Conservation (phyloP, 441 rosid genomes). For the Croton laevigatus region DNA sequence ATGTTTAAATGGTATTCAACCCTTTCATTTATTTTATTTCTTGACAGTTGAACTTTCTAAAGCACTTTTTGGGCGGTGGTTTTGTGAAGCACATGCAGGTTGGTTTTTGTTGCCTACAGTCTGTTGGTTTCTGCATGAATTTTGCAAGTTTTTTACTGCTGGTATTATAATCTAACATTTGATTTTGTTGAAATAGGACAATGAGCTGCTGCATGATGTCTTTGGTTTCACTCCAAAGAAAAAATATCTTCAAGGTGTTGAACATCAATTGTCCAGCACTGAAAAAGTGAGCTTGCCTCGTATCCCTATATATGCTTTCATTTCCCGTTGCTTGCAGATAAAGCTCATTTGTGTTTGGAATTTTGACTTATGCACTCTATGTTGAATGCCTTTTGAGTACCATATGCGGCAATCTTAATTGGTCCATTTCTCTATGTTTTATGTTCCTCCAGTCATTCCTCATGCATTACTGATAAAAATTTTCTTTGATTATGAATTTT, state of each 20-base stretch:
- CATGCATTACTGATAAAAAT: neutral
- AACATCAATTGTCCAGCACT: constrained; percentile 36
- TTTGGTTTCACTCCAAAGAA: constrained; percentile 71
- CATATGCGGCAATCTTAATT: no score
- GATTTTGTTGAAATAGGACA: constrained; percentile 53
- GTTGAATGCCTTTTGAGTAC: neutral
- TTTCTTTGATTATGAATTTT: neutral
- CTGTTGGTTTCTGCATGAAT: neutral
- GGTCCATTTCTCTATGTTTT: neutral
- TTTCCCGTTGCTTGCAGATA: no score
- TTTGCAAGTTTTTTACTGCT: neutral
- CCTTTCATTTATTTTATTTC: constrained; percentile 3
- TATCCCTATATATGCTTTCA: no score
- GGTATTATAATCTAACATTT: neutral
- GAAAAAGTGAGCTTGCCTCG: constrained; percentile 58
- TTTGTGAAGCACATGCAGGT: constrained; percentile 99
- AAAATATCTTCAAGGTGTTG: constrained; percentile 38
- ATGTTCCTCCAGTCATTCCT: neutral
- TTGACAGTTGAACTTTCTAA: constrained; percentile 75
- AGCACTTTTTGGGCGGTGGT: constrained; percentile 89
- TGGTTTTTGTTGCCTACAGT: constrained; percentile 19
- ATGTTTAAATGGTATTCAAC: neutral
- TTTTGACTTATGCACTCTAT: no score
- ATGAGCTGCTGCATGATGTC: constrained; percentile 77
- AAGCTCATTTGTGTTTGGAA: no score